Evolutionary conservation across 257 asterid species (phyloP).

Genomic region (Knoxia roxburghii): DNA sequence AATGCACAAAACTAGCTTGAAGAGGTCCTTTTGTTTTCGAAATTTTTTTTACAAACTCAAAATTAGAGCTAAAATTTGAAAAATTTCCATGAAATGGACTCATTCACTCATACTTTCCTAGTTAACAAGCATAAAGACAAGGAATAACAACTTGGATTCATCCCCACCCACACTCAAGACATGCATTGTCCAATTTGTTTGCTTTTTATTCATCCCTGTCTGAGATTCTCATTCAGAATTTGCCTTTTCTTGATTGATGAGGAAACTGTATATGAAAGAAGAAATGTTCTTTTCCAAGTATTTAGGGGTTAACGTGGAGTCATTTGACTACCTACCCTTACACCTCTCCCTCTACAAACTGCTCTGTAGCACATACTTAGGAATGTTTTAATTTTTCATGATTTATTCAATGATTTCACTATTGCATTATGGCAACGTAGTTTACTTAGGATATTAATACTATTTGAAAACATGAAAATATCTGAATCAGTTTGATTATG

Average conservation of each 20-base stretch:
- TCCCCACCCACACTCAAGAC: too few relatives aligned
- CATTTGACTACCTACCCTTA: slow-evolving; percentile 1
- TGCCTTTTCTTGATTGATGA: neutral
- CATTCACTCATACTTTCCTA: too few relatives aligned
- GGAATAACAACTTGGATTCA: too few relatives aligned
- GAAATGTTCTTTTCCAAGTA: neutral
- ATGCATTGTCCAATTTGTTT: neutral
- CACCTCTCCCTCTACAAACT: neutral
- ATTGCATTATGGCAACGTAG: neutral
- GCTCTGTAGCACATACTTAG: neutral
- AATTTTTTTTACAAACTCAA: too few relatives aligned
- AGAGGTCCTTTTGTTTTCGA: too few relatives aligned
- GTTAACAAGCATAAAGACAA: too few relatives aligned
- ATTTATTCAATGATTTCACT: neutral
- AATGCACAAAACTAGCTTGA: too few relatives aligned
- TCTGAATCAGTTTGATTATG: neutral
- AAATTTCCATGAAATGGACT: too few relatives aligned
- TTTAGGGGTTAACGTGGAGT: neutral
- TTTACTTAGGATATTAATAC: neutral
- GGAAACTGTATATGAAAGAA: neutral
- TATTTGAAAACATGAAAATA: neutral
- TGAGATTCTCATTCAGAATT: neutral
- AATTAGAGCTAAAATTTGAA: too few relatives aligned
- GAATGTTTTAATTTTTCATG: neutral
- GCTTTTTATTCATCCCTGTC: neutral